A percentile compares a stretch with the other conserved stretches of the same genome.
phyloP scores from a whole-genome alignment of 139 green algal species.

The Coelastrella sp. region DNA sequence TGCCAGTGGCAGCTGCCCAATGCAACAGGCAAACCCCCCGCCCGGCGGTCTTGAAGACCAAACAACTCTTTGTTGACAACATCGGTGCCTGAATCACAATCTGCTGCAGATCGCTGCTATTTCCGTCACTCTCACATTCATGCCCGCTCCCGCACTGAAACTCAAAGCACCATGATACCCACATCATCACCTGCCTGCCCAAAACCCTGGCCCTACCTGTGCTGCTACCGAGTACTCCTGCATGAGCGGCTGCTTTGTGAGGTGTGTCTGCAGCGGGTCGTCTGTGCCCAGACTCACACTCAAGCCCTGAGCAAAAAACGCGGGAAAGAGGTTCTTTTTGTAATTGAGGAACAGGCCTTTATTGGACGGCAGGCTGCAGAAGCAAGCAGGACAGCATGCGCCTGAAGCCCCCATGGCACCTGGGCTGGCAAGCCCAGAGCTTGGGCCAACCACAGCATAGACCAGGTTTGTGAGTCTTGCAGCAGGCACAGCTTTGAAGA shows the following conservation, averaged over 20 bases:
- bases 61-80: no score
- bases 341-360: slow-evolving; percentile 99
- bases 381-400: background rate
- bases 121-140: no score
- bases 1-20: no score
- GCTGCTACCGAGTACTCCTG: slow-evolving; percentile 96
- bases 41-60: no score
- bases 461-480: no score
- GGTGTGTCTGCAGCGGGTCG: slow-evolving; percentile 89
- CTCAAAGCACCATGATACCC: background rate
- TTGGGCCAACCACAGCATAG: no score
- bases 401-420: background rate
- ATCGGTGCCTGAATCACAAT: no score
- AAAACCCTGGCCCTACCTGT: slow-evolving; percentile 59
- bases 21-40: background rate
- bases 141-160: no score
- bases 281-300: slow-evolving; percentile 88
- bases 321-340: slow-evolving; percentile 98
- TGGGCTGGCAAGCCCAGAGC: no score
- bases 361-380: slow-evolving; percentile 91
- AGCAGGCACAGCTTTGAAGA: no score
- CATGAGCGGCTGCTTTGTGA: slow-evolving; percentile 97
- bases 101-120: no score
- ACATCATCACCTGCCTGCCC: background rate
- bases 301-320: slow-evolving; percentile 97